Evolutionary conservation across 2,329 filamentous ascomycete genomes (phyloP).

Genomic region (Bertia moriformis): DNA sequence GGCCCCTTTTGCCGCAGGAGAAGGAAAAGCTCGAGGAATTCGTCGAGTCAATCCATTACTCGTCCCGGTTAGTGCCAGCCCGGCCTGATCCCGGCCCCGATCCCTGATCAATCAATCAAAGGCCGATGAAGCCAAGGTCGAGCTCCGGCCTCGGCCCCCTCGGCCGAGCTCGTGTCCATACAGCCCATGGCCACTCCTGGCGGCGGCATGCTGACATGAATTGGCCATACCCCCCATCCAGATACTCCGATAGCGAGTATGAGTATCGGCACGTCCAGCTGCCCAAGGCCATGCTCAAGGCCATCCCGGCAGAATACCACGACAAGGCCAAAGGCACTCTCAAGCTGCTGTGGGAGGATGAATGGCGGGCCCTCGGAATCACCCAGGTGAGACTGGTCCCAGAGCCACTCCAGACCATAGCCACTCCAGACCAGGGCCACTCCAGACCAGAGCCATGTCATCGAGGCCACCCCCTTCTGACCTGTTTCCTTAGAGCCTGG

Average conservation of each 20-base stretch:
- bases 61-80: conserved; percentile 51
- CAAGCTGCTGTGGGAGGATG: conserved; percentile 94
- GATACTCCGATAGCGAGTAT: conserved; percentile 82
- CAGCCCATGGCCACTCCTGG: conserved; percentile 1
- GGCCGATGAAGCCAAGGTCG: conserved; percentile 4
- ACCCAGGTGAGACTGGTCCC: conserved; percentile 72
- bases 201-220: background rate
- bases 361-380: conserved; percentile 93
- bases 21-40: conserved; percentile 77
- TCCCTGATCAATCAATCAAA: background rate
- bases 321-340: conserved; percentile 78
- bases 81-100: conserved; percentile 1
- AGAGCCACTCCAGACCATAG: background rate
- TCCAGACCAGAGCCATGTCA: background rate
- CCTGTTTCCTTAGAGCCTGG: conserved; percentile 58
- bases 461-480: conserved; percentile 2
- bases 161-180: background rate
- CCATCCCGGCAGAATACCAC: conserved; percentile 88
- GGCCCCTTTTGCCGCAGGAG: conserved; percentile 68
- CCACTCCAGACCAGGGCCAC: background rate
- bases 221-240: conserved; percentile 22
- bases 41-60: conserved; percentile 90
- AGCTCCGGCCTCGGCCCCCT: conserved; percentile 4
- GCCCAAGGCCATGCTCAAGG: conserved; percentile 95
- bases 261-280: conserved; percentile 97